These are phyloP conservation scores for Apophysomyces ossiformis DNA, from an alignment of 371 early-diverging fungal species.

Conservation along the genomic window DNA sequence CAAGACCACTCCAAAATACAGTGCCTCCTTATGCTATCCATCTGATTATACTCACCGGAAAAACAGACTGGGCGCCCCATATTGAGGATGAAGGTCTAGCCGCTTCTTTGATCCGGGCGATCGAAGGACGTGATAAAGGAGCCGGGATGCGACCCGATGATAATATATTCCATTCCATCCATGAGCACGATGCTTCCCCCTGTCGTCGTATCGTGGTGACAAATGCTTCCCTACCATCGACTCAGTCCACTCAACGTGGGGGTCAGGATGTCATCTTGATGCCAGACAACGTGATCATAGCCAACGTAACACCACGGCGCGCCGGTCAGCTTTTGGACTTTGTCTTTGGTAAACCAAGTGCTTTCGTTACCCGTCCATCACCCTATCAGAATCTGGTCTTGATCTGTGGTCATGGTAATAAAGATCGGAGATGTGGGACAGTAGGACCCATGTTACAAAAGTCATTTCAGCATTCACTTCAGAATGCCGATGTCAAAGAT, in stretches of 20 bases:
- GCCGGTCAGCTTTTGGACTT: slow-evolving; percentile 35
- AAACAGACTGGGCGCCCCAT: slow-evolving; percentile 41
- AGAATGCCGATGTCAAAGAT: not conserved
- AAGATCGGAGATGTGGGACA: slow-evolving; percentile 46
- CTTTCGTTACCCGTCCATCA: slow-evolving; percentile 32
- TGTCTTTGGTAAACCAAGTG: slow-evolving; percentile 33
- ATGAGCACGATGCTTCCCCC: not conserved
- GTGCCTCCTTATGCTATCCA: slow-evolving; percentile 45
- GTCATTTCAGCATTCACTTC: slow-evolving; percentile 28
- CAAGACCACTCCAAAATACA: slow-evolving; percentile 38
- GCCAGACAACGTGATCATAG: slow-evolving; percentile 45
- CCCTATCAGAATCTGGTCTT: slow-evolving; percentile 30
- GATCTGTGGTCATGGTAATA: slow-evolving; percentile 44
- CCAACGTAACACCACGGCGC: slow-evolving; percentile 38
- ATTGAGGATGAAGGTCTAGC: slow-evolving; percentile 48
- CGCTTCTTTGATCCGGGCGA: slow-evolving; percentile 25
- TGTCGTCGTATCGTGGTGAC: slow-evolving; percentile 37
- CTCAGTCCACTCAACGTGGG: slow-evolving; percentile 24
- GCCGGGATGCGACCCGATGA: not conserved
- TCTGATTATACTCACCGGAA: slow-evolving; percentile 39
- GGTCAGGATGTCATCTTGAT: slow-evolving; percentile 34
- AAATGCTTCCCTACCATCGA: slow-evolving; percentile 32
- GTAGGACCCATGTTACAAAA: slow-evolving; percentile 40
- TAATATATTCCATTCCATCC: slow-evolving; percentile 25
- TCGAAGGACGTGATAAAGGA: slow-evolving; percentile 25